A percentile compares a stretch with the other conserved stretches of the same genome.
phyloP scores from a whole-genome alignment of 805 yeast genomes.

The Cyberlindnera petersonii region DNA sequence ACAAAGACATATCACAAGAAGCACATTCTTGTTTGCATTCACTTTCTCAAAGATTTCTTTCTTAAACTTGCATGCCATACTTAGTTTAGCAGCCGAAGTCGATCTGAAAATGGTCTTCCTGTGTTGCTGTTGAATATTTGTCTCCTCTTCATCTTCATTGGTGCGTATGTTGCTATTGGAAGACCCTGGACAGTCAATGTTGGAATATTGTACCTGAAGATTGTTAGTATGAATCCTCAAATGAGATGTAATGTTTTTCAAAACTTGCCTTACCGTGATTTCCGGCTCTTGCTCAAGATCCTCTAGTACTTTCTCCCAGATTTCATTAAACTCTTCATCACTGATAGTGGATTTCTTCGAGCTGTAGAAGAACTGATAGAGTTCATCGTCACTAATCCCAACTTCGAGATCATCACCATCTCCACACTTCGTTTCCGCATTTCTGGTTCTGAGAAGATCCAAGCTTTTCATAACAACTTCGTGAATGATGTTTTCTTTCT shows the following conservation, averaged over 20 bases:
- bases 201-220: slow-evolving; percentile 24
- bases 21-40: slow-evolving; percentile 25
- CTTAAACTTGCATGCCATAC: slow-evolving; percentile 52
- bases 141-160: slow-evolving; percentile 38
- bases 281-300: slow-evolving; percentile 66
- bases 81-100: slow-evolving; percentile 62
- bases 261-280: slow-evolving; percentile 73
- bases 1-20: background rate
- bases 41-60: slow-evolving; percentile 43
- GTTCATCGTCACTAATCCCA: slow-evolving; percentile 47
- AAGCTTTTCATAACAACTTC: slow-evolving; percentile 65
- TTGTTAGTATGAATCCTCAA: slow-evolving; percentile 24
- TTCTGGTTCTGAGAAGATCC: slow-evolving; percentile 59
- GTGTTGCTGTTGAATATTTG: slow-evolving; percentile 31
- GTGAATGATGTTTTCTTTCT: slow-evolving; percentile 61
- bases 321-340: slow-evolving; percentile 65
- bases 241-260: background rate
- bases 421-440: slow-evolving; percentile 63
- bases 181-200: slow-evolving; percentile 39
- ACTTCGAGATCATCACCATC: slow-evolving; percentile 44
- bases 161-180: slow-evolving; percentile 34
- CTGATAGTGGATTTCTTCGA: slow-evolving; percentile 30
- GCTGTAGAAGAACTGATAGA: slow-evolving; percentile 47
- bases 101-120: slow-evolving; percentile 55
- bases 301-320: slow-evolving; percentile 63